Evolutionary conservation across 228 moss, liverwort and hornwort species (phyloP).

Genomic region (Sphagnum magellanicum): DNA sequence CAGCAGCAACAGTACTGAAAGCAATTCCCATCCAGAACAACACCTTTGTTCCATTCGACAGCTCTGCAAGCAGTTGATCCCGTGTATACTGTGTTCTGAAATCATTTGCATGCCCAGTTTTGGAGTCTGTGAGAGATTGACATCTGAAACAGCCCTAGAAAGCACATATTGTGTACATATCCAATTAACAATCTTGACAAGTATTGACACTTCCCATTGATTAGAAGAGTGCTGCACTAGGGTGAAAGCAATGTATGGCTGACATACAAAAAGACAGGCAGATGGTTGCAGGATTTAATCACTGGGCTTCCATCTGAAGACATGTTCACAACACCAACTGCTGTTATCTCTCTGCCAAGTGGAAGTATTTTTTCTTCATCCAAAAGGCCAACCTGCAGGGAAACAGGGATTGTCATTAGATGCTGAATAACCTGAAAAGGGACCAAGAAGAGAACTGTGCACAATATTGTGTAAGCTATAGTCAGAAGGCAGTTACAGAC

Average conservation of each 20-base stretch:
- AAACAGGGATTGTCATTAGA: not conserved
- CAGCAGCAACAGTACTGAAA: conserved; percentile 61
- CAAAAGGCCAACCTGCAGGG: conserved; percentile 55
- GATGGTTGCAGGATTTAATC: conserved; percentile 37
- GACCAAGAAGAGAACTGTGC: not conserved
- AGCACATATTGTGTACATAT: too few species aligned
- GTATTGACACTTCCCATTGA: too few species aligned
- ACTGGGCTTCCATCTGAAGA: conserved; percentile 49
- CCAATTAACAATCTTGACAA: too few species aligned
- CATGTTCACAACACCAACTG: conserved; percentile 47
- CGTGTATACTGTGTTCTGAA: conserved; percentile 68
- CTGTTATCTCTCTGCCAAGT: conserved; percentile 58
- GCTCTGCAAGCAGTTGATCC: conserved; percentile 65
- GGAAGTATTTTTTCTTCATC: conserved; percentile 65
- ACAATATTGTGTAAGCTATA: too few species aligned
- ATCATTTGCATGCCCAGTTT: conserved; percentile 6
- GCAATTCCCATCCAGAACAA: conserved; percentile 81
- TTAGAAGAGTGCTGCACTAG: too few species aligned
- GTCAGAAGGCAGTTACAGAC: conserved; percentile 23
- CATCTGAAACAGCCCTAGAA: too few species aligned
- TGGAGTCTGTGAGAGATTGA: too few species aligned
- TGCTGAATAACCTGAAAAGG: not conserved
- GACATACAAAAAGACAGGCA: conserved; percentile 43
- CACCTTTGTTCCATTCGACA: conserved; percentile 62
- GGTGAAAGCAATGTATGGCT: not conserved